Conservation (phyloP, 805 yeast genomes). For the Ogataea nonfermentans region DNA sequence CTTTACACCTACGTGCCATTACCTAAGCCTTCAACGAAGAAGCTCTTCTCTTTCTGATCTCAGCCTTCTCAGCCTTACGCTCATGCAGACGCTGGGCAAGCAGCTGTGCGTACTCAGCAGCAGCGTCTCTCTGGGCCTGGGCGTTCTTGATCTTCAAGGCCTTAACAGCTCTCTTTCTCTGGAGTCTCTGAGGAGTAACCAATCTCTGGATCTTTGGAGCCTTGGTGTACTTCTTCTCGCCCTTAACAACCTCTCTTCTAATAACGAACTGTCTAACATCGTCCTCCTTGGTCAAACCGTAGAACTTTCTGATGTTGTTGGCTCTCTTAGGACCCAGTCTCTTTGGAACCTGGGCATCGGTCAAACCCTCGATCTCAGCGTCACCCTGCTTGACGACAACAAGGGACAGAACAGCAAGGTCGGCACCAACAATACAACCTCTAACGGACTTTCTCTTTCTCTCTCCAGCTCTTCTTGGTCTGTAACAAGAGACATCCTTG, state of each 20-base stretch:
- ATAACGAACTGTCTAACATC: slow-evolving; percentile 89
- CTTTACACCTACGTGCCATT: slow-evolving; percentile 7
- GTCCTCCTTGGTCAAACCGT: slow-evolving; percentile 93
- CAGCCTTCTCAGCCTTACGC: slow-evolving; percentile 98
- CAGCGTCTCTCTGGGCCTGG: slow-evolving; percentile 99
- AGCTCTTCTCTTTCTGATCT: slow-evolving; percentile 99
- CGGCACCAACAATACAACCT: slow-evolving; percentile 98
- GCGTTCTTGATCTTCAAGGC: slow-evolving; percentile 94
- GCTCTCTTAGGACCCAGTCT: slow-evolving; percentile 99
- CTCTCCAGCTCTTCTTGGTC: slow-evolving; percentile 99
- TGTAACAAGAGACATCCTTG: slow-evolving; percentile 97
- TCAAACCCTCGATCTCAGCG: slow-evolving; percentile 90
- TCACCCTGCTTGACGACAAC: slow-evolving; percentile 98
- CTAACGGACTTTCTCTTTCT: slow-evolving; percentile 99
- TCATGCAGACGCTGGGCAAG: slow-evolving; percentile 97
- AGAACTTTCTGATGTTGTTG: slow-evolving; percentile 99
- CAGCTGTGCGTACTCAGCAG: slow-evolving; percentile 99
- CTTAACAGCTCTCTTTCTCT: slow-evolving; percentile 97
- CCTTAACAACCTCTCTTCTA: slow-evolving; percentile 98
- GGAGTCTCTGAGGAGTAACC: slow-evolving; percentile 98
- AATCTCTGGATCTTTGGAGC: slow-evolving; percentile 99
- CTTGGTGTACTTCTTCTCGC: slow-evolving; percentile 98
- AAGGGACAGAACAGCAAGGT: slow-evolving; percentile 92
- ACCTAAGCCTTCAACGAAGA: slow-evolving; percentile 90
- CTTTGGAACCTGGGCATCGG: slow-evolving; percentile 94